phyloP scores from a whole-genome alignment of 2,329 filamentous ascomycete species.

The Cladosporium sp. region DNA sequence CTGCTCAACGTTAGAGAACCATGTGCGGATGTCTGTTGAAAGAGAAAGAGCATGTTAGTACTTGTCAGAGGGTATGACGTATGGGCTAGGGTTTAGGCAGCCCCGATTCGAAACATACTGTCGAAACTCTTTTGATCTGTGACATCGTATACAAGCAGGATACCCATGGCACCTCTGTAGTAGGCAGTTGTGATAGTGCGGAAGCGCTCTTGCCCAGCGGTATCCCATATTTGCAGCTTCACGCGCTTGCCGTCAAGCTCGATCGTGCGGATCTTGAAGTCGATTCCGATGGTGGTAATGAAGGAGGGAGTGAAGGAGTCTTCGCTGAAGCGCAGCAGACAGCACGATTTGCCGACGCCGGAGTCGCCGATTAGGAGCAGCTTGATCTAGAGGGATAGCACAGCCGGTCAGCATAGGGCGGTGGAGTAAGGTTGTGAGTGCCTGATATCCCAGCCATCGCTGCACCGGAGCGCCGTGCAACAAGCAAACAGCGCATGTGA shows the following conservation, averaged over 20 bases:
- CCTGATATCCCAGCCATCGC: not conserved
- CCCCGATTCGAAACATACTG: slow-evolving; percentile 61
- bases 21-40: slow-evolving; percentile 86
- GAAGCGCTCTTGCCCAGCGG: slow-evolving; percentile 96
- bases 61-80: not conserved
- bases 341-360: slow-evolving; percentile 96
- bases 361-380: slow-evolving; percentile 95
- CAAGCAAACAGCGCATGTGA: not conserved
- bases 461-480: not conserved
- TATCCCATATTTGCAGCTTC: slow-evolving; percentile 99
- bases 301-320: slow-evolving; percentile 97
- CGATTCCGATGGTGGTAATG: slow-evolving; percentile 98
- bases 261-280: slow-evolving; percentile 99
- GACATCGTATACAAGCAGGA: slow-evolving; percentile 95
- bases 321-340: slow-evolving; percentile 92
- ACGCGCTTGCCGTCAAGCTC: slow-evolving; percentile 98
- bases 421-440: slow-evolving; percentile 1
- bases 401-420: slow-evolving; percentile 23
- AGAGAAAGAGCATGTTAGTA: not conserved
- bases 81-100: slow-evolving; percentile 4
- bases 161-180: slow-evolving; percentile 98
- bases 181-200: slow-evolving; percentile 98
- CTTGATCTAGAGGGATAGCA: slow-evolving; percentile 70
- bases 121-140: slow-evolving; percentile 95
- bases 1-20: slow-evolving; percentile 99